phyloP scores from a whole-genome alignment of 106 monocot genomes.

The Platanthera zijinensis region DNA sequence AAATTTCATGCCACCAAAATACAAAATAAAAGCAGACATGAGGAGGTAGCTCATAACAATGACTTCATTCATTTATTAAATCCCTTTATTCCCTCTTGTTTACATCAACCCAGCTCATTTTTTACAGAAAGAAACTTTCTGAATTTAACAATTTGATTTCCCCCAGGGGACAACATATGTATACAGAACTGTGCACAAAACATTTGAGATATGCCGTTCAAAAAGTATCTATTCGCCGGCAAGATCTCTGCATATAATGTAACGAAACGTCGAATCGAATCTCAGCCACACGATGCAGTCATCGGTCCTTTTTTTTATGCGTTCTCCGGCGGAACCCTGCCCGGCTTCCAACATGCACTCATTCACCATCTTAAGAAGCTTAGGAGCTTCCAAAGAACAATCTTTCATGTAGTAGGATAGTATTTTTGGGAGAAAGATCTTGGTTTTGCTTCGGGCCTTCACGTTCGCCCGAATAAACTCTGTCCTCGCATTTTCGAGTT shows the following conservation, averaged over 20 bases:
- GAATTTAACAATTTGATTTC: not conserved
- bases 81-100: not conserved
- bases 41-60: too few species aligned
- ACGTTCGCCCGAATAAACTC: slow-evolving; percentile 59
- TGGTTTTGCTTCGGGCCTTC: slow-evolving; percentile 25
- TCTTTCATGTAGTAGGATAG: slow-evolving; percentile 60
- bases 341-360: slow-evolving; percentile 42
- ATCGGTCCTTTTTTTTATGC: slow-evolving; percentile 22
- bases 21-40: too few species aligned
- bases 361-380: slow-evolving; percentile 36
- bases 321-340: slow-evolving; percentile 21
- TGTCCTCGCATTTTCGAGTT: slow-evolving; percentile 46
- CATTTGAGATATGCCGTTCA: not conserved
- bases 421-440: slow-evolving; percentile 52
- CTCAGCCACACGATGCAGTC: slow-evolving; percentile 54
- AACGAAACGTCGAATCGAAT: slow-evolving; percentile 72
- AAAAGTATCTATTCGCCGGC: slow-evolving; percentile 15
- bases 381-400: slow-evolving; percentile 35
- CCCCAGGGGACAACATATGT: not conserved
- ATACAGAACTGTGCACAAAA: not conserved
- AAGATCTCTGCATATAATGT: slow-evolving; percentile 64
- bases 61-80: not conserved
- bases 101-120: not conserved
- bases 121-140: not conserved
- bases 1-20: too few species aligned